Evolutionary conservation across 768 basidiomycete genomes (phyloP).

Genomic region (Suillus occidentalis): DNA sequence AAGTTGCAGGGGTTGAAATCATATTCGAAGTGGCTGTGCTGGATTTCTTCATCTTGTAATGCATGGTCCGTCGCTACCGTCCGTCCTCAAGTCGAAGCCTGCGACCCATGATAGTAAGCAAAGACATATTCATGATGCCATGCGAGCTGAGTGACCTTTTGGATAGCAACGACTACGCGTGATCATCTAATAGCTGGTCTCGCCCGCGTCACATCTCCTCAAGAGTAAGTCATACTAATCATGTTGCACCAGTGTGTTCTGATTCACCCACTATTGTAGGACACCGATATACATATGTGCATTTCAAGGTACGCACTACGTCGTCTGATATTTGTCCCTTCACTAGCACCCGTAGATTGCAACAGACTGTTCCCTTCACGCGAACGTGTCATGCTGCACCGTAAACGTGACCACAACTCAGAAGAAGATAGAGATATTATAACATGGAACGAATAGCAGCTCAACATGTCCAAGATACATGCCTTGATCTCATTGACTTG

Average conservation of each 20-base stretch:
- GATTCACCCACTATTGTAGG: conserved; percentile 34
- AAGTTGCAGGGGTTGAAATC: neutral
- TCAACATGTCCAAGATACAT: neutral
- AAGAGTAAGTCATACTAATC: conserved; percentile 49
- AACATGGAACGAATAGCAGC: conserved; percentile 64
- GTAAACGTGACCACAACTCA: conserved; percentile 69
- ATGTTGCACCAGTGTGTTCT: neutral
- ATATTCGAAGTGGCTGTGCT: neutral
- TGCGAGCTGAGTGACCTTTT: neutral
- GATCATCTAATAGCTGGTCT: conserved; percentile 53
- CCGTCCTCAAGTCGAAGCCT: conserved; percentile 33
- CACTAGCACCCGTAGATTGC: conserved; percentile 46
- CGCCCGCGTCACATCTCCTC: conserved; percentile 63
- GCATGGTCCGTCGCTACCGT: conserved; percentile 30
- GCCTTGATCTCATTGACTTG: neutral
- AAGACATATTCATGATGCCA: neutral
- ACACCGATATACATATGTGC: conserved; percentile 83
- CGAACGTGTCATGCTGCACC: conserved; percentile 67
- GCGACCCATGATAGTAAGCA: conserved; percentile 33
- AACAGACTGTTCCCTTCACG: conserved; percentile 69
- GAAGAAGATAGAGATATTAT: conserved; percentile 57
- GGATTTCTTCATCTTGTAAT: conserved; percentile 10
- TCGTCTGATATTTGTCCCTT: neutral
- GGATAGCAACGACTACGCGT: conserved; percentile 50
- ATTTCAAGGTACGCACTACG: conserved; percentile 44